phyloP scores from a whole-genome alignment of 2,329 filamentous ascomycete species.

The Zymoseptoria tritici region DNA sequence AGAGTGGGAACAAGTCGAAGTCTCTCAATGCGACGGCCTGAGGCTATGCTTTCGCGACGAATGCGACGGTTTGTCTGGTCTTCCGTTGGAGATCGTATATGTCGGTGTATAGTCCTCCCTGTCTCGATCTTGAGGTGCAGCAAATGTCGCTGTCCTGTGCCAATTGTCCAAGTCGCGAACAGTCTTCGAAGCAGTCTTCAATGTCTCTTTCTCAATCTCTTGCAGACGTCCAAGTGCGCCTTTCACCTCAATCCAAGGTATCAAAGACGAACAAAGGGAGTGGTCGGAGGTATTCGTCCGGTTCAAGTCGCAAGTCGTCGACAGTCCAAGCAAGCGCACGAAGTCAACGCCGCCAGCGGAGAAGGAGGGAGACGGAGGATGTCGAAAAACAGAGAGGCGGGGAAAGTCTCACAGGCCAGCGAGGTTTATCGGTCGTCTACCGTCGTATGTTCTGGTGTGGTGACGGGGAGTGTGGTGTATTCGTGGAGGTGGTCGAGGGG shows the following conservation, averaged over 20 bases:
- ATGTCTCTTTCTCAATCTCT: constrained; percentile 9
- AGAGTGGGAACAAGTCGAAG: neutral
- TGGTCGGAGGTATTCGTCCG: neutral
- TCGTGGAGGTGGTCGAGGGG: too few relatives aligned
- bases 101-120: neutral
- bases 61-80: neutral
- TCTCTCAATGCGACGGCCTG: neutral
- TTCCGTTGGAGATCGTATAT: neutral
- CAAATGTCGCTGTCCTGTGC: neutral
- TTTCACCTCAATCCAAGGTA: neutral
- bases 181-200: neutral
- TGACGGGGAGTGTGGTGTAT: too few relatives aligned
- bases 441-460: too few relatives aligned
- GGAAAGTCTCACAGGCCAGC: neutral
- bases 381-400: neutral
- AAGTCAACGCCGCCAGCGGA: neutral
- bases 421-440: neutral
- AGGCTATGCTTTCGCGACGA: neutral
- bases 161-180: neutral
- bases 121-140: neutral
- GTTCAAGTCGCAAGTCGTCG: neutral
- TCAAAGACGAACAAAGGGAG: constrained; percentile 10
- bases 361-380: neutral
- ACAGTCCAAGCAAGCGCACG: neutral
- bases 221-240: constrained; percentile 15